Base-by-base conservation (phyloP, 2,329 filamentous ascomycete species). In the Drechslerella dactyloides region DNA sequence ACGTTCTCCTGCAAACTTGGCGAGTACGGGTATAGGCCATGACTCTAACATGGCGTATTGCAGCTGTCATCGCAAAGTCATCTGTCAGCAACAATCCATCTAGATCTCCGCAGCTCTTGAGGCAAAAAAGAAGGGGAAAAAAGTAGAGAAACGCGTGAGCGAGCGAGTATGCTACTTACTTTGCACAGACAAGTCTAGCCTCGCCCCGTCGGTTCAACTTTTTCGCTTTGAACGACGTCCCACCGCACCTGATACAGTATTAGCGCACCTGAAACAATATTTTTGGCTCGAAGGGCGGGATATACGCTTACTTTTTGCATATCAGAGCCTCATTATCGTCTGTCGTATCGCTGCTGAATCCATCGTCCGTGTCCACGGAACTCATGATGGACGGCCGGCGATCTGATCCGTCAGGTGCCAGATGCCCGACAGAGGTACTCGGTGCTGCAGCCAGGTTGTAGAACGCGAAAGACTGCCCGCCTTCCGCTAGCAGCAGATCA, bases 211-310 rank as follows among this genome's bases (percentile, higher is more conserved):
- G 83, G 27, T 81, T 82, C 2, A 83, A 80, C 69, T 83, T 85
- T 74, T 83, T 85, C 1, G 85, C 84, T 74, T 85, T 85, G 74
- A 91, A 91, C 69, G 87, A 85, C 19, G 79, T 83, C 1, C 85
- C 83, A 2, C 84, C 83, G 76, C 89, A 91, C 61, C 21, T 70
- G 27, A 52, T 78, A 21, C 50, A 68, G 44, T 19, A 19, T 19
- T 30, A 48, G 24, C 52, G 21, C 15, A 17, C 24, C 7, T 46
- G 24, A n/a, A 35, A n/a, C 27, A 17, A 33, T 33, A 30, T 27
- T 10, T 11, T n/a, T 27, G 33, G 13, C 4, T 11, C 30, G 21
- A 13, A 44, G 42, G 37, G 1, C 17, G 35, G 44, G 40, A 65
- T 37, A 44, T 44, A 72, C n/a, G 69, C 79, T 82, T 74, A 85